These are phyloP conservation scores for Pestalotiopsis sp. DNA, from an alignment of 2,329 filamentous ascomycete genomes.

Conservation along the genomic window DNA sequence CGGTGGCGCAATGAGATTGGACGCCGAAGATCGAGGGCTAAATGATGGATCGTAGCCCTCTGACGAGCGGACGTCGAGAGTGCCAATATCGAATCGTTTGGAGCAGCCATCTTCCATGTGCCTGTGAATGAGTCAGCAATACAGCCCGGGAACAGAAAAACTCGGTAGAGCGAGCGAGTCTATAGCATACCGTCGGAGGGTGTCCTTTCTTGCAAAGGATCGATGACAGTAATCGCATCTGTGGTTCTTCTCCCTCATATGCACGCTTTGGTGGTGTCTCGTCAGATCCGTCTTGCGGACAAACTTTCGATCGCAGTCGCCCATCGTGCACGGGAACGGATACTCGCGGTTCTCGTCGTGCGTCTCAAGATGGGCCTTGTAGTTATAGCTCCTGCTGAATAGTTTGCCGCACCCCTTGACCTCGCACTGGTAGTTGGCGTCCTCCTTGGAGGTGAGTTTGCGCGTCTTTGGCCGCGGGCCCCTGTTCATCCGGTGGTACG, in stretches of 20 bases:
- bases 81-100: slow-evolving; percentile 63
- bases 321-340: slow-evolving; percentile 67
- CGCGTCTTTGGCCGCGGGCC: slow-evolving; percentile 38
- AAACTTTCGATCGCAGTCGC: slow-evolving; percentile 74
- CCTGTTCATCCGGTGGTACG: slow-evolving; percentile 1
- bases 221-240: slow-evolving; percentile 71
- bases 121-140: slow-evolving; percentile 42
- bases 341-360: slow-evolving; percentile 76
- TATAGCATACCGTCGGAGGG: slow-evolving; percentile 70
- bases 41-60: slow-evolving; percentile 13
- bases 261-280: slow-evolving; percentile 66
- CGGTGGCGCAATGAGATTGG: not conserved
- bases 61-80: slow-evolving; percentile 42
- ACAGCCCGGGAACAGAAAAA: not conserved
- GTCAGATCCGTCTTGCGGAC: slow-evolving; percentile 81
- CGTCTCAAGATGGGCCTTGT: slow-evolving; percentile 82
- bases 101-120: slow-evolving; percentile 79
- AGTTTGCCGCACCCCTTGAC: slow-evolving; percentile 73
- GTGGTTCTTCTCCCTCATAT: slow-evolving; percentile 72
- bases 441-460: slow-evolving; percentile 65
- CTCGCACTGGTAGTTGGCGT: slow-evolving; percentile 72
- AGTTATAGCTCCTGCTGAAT: slow-evolving; percentile 85
- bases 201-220: slow-evolving; percentile 80
- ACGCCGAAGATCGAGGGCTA: not conserved
- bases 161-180: slow-evolving; percentile 1